Conservation (phyloP, 345 rosid genomes). For the Acer negundo region DNA sequence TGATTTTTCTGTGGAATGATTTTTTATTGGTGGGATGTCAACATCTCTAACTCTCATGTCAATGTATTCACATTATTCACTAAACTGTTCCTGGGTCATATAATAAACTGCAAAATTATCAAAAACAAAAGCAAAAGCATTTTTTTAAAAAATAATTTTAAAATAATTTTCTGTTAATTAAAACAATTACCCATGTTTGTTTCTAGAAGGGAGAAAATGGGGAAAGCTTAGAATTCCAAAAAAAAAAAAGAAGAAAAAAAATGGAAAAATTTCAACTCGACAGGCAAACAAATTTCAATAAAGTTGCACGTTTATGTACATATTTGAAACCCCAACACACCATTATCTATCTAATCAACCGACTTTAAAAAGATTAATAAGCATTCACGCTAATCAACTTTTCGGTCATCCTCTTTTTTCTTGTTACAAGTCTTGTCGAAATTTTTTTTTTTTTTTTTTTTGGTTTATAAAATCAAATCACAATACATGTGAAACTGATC, state of each 20-base stretch:
- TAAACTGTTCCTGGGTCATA: neutral
- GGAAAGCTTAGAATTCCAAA: neutral
- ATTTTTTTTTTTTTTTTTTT: neutral
- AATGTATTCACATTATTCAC: slow-evolving; percentile 5
- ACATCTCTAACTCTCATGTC: slow-evolving; percentile 20
- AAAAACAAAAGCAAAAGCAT: neutral
- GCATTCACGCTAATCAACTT: slow-evolving; percentile 16
- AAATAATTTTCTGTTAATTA: no score
- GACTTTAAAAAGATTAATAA: slow-evolving; percentile 22
- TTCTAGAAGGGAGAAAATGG: slow-evolving; percentile 1
- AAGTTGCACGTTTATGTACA: neutral
- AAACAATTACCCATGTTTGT: neutral
- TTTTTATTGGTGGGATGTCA: slow-evolving; percentile 16
- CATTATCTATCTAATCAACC: slow-evolving; percentile 25
- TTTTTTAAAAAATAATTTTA: no score
- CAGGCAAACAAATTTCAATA: neutral
- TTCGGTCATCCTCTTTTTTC: neutral
- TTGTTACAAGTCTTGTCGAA: neutral
- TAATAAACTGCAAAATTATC: neutral
- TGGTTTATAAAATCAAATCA: neutral
- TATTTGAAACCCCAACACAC: neutral
- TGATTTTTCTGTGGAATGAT: neutral
- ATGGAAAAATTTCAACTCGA: neutral
- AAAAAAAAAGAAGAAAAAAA: neutral
- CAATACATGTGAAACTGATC: neutral